These are phyloP conservation scores for Craspedostauros australis DNA, from an alignment of 108 stramenopile species.

Conservation along the genomic window DNA sequence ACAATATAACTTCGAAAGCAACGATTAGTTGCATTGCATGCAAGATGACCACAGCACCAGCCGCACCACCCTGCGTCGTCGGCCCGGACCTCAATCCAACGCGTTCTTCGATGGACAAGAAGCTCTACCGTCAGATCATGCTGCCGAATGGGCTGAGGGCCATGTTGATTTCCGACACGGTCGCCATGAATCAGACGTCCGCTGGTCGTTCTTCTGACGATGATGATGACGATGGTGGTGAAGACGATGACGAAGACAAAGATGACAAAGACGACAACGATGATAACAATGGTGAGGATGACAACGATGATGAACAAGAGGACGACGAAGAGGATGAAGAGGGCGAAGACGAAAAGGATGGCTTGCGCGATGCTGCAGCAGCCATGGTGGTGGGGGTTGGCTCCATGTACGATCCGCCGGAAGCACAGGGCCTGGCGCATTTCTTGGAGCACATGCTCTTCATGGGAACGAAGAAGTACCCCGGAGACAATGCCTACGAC, in stretches of 20 bases:
- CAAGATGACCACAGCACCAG: too few relatives aligned
- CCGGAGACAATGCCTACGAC: slow-evolving; percentile 83
- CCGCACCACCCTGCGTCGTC: too few relatives aligned
- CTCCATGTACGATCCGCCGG: slow-evolving; percentile 81
- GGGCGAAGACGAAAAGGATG: slow-evolving; percentile 30
- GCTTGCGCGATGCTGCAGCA: slow-evolving; percentile 82
- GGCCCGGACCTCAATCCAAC: slow-evolving; percentile 29
- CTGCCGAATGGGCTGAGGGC: slow-evolving; percentile 73
- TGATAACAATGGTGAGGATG: background rate
- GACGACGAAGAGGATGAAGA: slow-evolving; percentile 30
- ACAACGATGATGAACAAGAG: slow-evolving; percentile 5
- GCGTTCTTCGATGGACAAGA: slow-evolving; percentile 51
- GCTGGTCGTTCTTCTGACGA: background rate
- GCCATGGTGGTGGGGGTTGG: slow-evolving; percentile 92
- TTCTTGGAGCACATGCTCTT: slow-evolving; percentile 96
- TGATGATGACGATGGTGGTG: background rate
- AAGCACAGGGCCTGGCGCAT: slow-evolving; percentile 87
- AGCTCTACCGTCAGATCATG: slow-evolving; percentile 78
- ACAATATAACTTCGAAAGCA: too few relatives aligned
- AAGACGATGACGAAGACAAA: background rate
- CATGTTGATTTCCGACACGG: slow-evolving; percentile 69
- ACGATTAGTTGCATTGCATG: too few relatives aligned
- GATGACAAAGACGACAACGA: background rate
- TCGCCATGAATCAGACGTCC: slow-evolving; percentile 23
- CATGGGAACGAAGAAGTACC: slow-evolving; percentile 91